Evolutionary conservation across 129 eudicot genomes (phyloP).

Genomic region (Helianthus tuberosus): DNA sequence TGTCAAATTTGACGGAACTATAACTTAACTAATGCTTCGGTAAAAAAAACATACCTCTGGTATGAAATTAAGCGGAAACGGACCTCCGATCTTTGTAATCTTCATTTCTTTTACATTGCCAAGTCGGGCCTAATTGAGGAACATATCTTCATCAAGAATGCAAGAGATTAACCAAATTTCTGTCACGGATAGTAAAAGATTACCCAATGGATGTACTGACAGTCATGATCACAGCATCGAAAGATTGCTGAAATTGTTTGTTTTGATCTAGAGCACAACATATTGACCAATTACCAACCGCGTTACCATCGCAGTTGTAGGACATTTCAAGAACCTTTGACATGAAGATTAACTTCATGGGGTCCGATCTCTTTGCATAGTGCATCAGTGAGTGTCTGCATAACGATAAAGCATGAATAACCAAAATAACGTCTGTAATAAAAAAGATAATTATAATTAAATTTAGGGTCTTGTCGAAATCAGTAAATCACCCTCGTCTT

Average conservation of each 20-base stretch:
- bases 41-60: constrained; percentile 80
- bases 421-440: constrained; percentile 4
- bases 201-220: constrained; percentile 47
- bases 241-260: constrained; percentile 54
- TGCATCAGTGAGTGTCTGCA: constrained; percentile 88
- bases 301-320: constrained; percentile 42
- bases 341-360: constrained; percentile 66
- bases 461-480: background rate
- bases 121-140: constrained; percentile 94
- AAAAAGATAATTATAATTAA: background rate
- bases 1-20: background rate
- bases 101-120: constrained; percentile 80
- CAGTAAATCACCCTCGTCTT: constrained; percentile 12
- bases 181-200: constrained; percentile 2
- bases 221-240: constrained; percentile 93
- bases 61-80: constrained; percentile 70
- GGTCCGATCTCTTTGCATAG: constrained; percentile 67
- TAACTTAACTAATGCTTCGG: constrained; percentile 18
- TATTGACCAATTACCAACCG: constrained; percentile 68
- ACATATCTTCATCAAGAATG: constrained; percentile 21
- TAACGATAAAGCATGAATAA: constrained; percentile 9
- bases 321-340: constrained; percentile 77
- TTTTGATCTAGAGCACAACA: constrained; percentile 45
- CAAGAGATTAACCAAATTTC: constrained; percentile 24
- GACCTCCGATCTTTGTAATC: constrained; percentile 73